A percentile compares a stretch with the other conserved stretches of the same genome.
Evolutionary conservation across 768 basidiomycete genomes (phyloP).

Genomic region (Suillus hirtellus): DNA sequence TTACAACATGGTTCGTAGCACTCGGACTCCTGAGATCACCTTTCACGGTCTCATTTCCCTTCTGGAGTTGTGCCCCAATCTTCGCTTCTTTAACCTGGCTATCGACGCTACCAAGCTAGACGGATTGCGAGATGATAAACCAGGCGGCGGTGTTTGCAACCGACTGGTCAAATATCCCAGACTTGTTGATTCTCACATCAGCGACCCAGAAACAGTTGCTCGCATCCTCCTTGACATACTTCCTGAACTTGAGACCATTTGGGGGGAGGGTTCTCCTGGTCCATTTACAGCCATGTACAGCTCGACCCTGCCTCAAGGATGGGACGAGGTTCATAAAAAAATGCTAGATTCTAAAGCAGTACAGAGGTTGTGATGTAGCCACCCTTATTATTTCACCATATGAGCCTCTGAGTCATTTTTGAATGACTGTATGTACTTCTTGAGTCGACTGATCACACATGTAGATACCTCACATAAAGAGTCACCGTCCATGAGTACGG

Average conservation of each 20-base stretch:
- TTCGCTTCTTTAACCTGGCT: slow-evolving; percentile 2
- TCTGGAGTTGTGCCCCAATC: slow-evolving; percentile 3
- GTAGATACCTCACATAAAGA: neutral
- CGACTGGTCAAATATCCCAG: slow-evolving; percentile 3
- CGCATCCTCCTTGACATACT: slow-evolving; percentile 9
- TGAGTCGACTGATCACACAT: neutral
- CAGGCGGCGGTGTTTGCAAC: slow-evolving; percentile 10
- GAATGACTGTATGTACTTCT: neutral
- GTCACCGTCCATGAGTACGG: neutral
- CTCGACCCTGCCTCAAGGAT: neutral
- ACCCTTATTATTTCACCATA: neutral
- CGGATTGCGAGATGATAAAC: neutral
- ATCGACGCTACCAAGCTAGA: slow-evolving; percentile 9
- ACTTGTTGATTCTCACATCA: slow-evolving; percentile 3
- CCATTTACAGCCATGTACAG: neutral
- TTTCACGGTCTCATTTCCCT: slow-evolving; percentile 9
- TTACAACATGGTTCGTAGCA: too few species aligned
- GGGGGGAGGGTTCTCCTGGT: neutral
- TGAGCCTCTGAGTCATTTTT: neutral
- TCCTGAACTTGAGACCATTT: neutral
- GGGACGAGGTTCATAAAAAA: neutral
- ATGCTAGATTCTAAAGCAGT: neutral
- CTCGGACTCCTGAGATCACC: slow-evolving; percentile 4
- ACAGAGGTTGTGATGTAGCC: neutral
- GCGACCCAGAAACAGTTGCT: slow-evolving; percentile 6